phyloP scores from a whole-genome alignment of 495 filamentous ascomycete species.

The Penicillium coffeae region DNA sequence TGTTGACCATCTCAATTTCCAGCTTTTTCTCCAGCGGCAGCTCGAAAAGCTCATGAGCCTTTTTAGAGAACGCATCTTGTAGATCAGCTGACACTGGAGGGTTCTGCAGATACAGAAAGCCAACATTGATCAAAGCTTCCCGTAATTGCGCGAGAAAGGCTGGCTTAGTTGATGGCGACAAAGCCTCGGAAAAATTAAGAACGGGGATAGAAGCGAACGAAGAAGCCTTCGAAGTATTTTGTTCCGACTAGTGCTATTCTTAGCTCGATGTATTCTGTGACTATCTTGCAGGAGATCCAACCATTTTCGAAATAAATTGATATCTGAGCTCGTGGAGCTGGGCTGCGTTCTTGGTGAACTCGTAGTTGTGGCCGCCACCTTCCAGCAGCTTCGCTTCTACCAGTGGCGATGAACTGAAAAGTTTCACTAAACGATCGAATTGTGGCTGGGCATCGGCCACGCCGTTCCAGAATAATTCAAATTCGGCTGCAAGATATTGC shows the following conservation, averaged over 20 bases:
- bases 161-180: constrained; percentile 64
- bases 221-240: constrained; percentile 11
- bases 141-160: constrained; percentile 69
- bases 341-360: constrained; percentile 22
- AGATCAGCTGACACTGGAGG: constrained; percentile 67
- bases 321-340: constrained; percentile 58
- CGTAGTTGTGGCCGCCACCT: neutral
- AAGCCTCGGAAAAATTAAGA: constrained; percentile 68
- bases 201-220: constrained; percentile 74
- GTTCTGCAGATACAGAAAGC: constrained; percentile 89
- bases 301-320: constrained; percentile 11
- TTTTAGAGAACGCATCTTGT: constrained; percentile 61
- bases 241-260: neutral
- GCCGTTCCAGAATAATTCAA: neutral
- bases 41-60: constrained; percentile 74
- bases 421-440: neutral
- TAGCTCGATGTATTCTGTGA: neutral
- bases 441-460: neutral
- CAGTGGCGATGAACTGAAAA: neutral
- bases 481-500: constrained; percentile 2
- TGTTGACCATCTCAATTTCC: constrained; percentile 87
- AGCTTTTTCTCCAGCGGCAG: constrained; percentile 78
- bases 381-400: neutral
- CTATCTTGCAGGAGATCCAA: neutral
- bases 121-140: constrained; percentile 81